Base-by-base conservation (phyloP, 129 eudicot genomes). In the Ambrosia trifida region DNA sequence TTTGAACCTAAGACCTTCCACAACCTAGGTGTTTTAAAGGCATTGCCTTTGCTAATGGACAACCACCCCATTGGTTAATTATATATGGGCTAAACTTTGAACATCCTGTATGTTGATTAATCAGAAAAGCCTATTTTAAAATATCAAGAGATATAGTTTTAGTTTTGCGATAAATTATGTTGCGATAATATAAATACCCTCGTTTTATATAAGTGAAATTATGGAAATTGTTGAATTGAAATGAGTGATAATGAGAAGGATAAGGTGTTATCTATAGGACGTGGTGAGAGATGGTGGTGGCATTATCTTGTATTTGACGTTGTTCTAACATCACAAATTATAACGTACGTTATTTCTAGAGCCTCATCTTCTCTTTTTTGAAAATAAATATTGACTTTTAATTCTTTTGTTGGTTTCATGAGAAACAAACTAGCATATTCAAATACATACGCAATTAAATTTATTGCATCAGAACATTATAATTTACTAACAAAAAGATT, bases 221-320 rank as follows among this genome's bases (percentile, higher is more conserved):
- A 40, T 10, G 3, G 7, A 51, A 65, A 3, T 10, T 31, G 28
- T 69, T 24, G 50, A 28, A 50, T 30, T 50, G 56, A 64, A 58
- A 69, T 70, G 81, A 43, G 68, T 78, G 81, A 70, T 14, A 62
- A 30, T 12, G 44, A 63, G 72, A 24, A 28, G 72, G 81, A 78
- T 78, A 78, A 70, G 77, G 47, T 62, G 67, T 63, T 70, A 78
- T 78, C 81, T 41, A 31, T 30, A 70, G 36, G 46, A 50, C 65
- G 69, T 69, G 81, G 81, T 70, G 66, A 61, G 46, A 54, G 59
- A 66, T 67, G 60, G n/a, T 74, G 72, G 72, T 66, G 32, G 51
- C 54, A 51, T 30, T 67, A 75, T 75, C 60, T 65, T 66, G 73
- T 54, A 38, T 36, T 51, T 38, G 10, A 13, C 61, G 51, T 49